Percentiles rank a stretch among this genome's conserved stretches.
These are phyloP conservation scores for Arthrobotrys sphaeroides DNA, from an alignment of 2,329 filamentous ascomycete genomes.

Conservation along the genomic window DNA sequence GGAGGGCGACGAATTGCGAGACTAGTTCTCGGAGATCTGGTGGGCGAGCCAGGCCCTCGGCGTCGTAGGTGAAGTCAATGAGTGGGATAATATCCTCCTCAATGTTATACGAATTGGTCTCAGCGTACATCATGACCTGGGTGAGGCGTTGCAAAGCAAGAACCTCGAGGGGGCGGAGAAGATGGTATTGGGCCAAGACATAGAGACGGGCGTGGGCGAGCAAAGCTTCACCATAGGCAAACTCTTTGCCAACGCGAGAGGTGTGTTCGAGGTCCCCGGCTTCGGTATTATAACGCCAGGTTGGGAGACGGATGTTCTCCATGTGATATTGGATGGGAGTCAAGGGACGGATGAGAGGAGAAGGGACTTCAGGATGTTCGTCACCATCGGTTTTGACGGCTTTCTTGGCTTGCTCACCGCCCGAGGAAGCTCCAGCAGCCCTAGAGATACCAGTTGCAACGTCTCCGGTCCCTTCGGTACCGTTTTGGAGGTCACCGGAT, in stretches of 20 bases:
- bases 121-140: conserved; percentile 8
- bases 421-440: neutral
- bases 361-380: neutral
- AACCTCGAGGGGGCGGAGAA: neutral
- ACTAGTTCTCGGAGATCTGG: conserved; percentile 18
- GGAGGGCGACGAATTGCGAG: conserved; percentile 26
- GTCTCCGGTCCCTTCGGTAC: neutral
- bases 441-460: no score
- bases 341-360: neutral
- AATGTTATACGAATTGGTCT: neutral
- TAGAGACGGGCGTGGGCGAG: conserved; percentile 26
- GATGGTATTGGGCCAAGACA: conserved; percentile 31
- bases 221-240: conserved; percentile 1
- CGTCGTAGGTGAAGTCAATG: conserved; percentile 14
- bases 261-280: conserved; percentile 17
- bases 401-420: neutral
- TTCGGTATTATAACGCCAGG: conserved; percentile 33
- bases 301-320: conserved; percentile 4
- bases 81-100: conserved; percentile 16
- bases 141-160: conserved; percentile 30
- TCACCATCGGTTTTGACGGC: neutral
- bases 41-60: conserved; percentile 1
- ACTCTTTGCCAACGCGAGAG: neutral
- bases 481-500: neutral
- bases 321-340: conserved; percentile 19